A percentile compares a stretch with the other conserved stretches of the same genome.
Conservation (phyloP, 2,329 filamentous ascomycete species). For the Colletotrichum euphorbiae region DNA sequence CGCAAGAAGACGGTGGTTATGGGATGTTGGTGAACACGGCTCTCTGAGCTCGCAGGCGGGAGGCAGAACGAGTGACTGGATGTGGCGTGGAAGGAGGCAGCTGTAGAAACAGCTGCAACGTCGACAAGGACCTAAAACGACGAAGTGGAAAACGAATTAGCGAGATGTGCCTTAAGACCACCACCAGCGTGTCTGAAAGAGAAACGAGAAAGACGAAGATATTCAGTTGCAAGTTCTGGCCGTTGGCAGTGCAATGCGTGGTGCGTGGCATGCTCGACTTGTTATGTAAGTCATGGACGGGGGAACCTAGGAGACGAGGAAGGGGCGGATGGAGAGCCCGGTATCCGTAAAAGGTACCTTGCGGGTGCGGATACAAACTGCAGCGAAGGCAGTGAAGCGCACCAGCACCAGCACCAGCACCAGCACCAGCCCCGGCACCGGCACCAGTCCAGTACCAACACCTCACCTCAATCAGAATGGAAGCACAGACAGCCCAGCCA, state of each 20-base stretch:
- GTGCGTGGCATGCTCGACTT: conserved; percentile 40
- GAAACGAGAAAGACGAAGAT: conserved; percentile 21
- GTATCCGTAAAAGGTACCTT: not conserved
- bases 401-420: not conserved
- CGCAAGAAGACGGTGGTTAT: not conserved
- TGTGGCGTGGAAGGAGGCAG: not conserved
- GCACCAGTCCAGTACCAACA: not conserved
- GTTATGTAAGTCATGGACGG: conserved; percentile 40
- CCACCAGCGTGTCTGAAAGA: conserved; percentile 24
- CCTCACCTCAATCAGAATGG: not conserved
- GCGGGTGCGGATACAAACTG: not conserved
- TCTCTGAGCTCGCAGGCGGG: conserved; percentile 5
- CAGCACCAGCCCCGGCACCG: no score
- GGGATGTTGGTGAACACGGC: not conserved
- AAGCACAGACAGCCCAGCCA: conserved; percentile 2
- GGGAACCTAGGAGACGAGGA: conserved; percentile 37
- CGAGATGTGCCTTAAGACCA: conserved; percentile 15
- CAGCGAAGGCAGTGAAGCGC: not conserved
- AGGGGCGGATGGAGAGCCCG: conserved; percentile 15
- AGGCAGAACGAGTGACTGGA: conserved; percentile 12
- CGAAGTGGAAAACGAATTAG: conserved; percentile 20
- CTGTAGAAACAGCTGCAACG: not conserved
- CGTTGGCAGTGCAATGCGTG: conserved; percentile 36
- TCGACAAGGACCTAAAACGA: conserved; percentile 17
- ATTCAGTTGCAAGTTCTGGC: conserved; percentile 37